A percentile compares a stretch with the other conserved stretches of the same genome.
phyloP scores from a whole-genome alignment of 164 flowering plant genomes.

The Hamamelis virginiana region DNA sequence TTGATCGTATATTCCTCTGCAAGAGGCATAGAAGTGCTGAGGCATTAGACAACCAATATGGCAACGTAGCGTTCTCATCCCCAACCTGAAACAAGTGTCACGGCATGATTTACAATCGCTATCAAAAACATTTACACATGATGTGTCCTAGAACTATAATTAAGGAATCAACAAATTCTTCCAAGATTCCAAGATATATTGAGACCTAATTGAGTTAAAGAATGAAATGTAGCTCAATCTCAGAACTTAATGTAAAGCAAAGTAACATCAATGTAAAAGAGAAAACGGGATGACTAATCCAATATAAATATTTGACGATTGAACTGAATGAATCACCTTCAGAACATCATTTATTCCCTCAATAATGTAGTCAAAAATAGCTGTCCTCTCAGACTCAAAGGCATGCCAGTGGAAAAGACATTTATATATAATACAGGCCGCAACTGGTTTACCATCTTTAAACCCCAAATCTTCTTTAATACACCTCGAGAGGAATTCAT shows the following conservation, averaged over 20 bases:
- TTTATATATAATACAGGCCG: slow-evolving; percentile 85
- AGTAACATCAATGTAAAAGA: not conserved
- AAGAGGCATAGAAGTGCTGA: slow-evolving; percentile 91
- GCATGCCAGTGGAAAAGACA: slow-evolving; percentile 89
- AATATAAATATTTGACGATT: not conserved
- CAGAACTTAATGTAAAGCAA: not conserved
- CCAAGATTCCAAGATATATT: not conserved
- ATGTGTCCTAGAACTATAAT: not conserved
- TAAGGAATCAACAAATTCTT: not conserved
- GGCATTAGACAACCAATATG: slow-evolving; percentile 96
- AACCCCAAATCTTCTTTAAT: slow-evolving; percentile 86
- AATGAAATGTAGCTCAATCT: not conserved
- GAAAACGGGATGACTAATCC: not conserved
- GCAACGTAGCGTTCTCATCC: slow-evolving; percentile 62
- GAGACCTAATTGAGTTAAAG: not conserved
- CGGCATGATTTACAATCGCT: not conserved
- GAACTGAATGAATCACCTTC: slow-evolving; percentile 49
- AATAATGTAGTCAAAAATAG: slow-evolving; percentile 79
- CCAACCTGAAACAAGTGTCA: slow-evolving; percentile 55
- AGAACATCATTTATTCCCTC: slow-evolving; percentile 74
- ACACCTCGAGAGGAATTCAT: slow-evolving; percentile 76
- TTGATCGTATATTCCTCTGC: slow-evolving; percentile 72
- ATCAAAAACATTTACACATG: not conserved
- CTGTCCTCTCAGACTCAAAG: slow-evolving; percentile 92
- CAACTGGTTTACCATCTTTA: slow-evolving; percentile 79